Evolutionary conservation across 2,329 filamentous ascomycete species (phyloP).

Genomic region (Trichoderma sp.): DNA sequence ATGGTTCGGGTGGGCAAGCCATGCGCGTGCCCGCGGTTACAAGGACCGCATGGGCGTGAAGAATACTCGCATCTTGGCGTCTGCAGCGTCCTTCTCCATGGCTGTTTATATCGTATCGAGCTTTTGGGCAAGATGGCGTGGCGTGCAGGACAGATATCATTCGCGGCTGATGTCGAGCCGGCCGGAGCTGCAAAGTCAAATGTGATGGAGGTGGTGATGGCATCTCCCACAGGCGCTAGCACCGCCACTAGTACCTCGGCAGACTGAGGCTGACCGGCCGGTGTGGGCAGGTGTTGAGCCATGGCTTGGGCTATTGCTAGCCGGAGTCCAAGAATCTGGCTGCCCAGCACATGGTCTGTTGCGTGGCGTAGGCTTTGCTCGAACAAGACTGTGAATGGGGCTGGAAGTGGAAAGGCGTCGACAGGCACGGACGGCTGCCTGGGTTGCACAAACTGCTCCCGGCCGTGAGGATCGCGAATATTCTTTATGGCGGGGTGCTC

Average conservation of each 20-base stretch:
- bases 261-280: conserved; percentile 26
- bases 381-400: conserved; percentile 9
- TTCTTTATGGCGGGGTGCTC: not conserved
- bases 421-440: conserved; percentile 22
- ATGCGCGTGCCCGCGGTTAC: conserved; percentile 12
- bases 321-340: conserved; percentile 3
- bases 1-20: conserved; percentile 3
- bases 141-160: conserved; percentile 5
- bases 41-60: conserved; percentile 13
- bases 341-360: conserved; percentile 20
- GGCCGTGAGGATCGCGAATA: not conserved
- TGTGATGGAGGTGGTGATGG: conserved; percentile 8
- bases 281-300: conserved; percentile 23
- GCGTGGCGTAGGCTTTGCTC: conserved; percentile 3
- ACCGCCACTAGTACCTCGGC: conserved; percentile 7
- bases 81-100: conserved; percentile 1
- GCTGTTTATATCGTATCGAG: conserved; percentile 9
- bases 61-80: not conserved
- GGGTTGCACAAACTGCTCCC: conserved; percentile 1
- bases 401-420: conserved; percentile 17
- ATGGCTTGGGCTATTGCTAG: conserved; percentile 10
- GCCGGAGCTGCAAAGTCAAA: conserved; percentile 16
- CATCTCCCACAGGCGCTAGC: conserved; percentile 16
- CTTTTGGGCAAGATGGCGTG: not conserved
- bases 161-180: conserved; percentile 13